Conservation (phyloP, 208 protist species). For the Leishmania major region DNA sequence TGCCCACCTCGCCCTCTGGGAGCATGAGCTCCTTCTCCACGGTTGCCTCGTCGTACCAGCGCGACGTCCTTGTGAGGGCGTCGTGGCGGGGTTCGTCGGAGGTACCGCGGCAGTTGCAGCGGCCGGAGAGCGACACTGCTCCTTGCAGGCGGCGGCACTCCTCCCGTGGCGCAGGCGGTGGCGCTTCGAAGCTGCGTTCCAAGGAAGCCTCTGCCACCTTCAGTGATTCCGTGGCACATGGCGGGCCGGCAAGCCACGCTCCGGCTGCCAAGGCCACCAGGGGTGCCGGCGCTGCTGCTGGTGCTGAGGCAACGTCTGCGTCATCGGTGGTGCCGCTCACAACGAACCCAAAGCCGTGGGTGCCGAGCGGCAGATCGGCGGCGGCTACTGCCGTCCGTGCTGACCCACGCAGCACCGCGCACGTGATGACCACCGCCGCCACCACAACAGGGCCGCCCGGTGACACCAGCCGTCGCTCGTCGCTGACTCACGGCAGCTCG, state of each 20-base stretch:
- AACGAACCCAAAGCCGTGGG: conserved; percentile 25
- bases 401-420: background rate
- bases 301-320: background rate
- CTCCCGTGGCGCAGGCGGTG: background rate
- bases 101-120: background rate
- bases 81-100: background rate
- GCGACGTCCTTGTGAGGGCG: background rate
- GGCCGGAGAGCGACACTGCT: background rate
- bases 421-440: background rate
- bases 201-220: background rate
- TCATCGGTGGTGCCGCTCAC: background rate
- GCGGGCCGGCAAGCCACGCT: background rate
- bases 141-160: background rate
- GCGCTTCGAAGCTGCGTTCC: background rate
- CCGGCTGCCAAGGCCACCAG: background rate
- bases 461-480: background rate
- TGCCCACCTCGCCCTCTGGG: background rate
- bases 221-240: background rate
- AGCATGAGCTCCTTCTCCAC: conserved; percentile 24
- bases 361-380: background rate
- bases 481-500: background rate
- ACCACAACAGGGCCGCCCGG: background rate
- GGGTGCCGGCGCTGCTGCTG: background rate
- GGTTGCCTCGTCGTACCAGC: conserved; percentile 10
- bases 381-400: background rate